phyloP scores from a whole-genome alignment of 2,329 filamentous ascomycete species.

The Sclerotinia nivalis region DNA sequence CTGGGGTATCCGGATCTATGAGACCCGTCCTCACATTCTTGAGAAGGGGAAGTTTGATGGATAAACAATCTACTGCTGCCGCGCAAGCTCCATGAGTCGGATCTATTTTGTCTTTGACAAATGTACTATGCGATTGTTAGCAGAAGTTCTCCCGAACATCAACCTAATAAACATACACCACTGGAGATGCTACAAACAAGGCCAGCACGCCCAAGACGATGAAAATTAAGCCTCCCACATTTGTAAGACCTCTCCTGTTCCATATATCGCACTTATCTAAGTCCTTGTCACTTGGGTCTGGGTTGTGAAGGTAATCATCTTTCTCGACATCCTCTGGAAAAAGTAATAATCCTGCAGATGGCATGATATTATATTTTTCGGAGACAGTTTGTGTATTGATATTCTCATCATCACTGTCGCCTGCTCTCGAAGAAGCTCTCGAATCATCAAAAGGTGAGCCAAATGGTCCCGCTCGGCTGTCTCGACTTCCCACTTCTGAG shows the following conservation, averaged over 20 bases:
- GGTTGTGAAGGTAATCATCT: constrained; percentile 71
- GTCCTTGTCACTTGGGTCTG: constrained; percentile 63
- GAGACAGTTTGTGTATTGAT: constrained; percentile 72
- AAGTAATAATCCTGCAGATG: constrained; percentile 64
- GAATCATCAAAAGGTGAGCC: constrained; percentile 43
- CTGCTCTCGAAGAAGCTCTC: constrained; percentile 44
- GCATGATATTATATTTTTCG: constrained; percentile 72
- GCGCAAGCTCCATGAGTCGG: constrained; percentile 38
- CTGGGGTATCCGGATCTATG: constrained; percentile 68
- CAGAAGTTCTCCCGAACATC: constrained; percentile 4
- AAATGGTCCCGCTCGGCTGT: constrained; percentile 47
- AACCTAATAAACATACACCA: constrained; percentile 56
- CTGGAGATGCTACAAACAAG: constrained; percentile 69
- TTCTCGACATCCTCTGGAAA: constrained; percentile 74
- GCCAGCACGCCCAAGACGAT: constrained; percentile 61
- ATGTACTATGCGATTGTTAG: constrained; percentile 51
- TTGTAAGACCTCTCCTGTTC: constrained; percentile 62
- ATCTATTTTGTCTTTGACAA: constrained; percentile 48
- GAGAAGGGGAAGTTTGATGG: constrained; percentile 48
- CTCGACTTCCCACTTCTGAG: constrained; percentile 56
- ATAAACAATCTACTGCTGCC: constrained; percentile 45
- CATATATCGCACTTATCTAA: constrained; percentile 64
- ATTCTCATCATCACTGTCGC: constrained; percentile 59
- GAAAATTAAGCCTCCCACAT: constrained; percentile 62
- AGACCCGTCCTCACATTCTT: constrained; percentile 61